Base-by-base conservation (phyloP, 805 yeast species). In the Pichia sporocuriosa region DNA sequence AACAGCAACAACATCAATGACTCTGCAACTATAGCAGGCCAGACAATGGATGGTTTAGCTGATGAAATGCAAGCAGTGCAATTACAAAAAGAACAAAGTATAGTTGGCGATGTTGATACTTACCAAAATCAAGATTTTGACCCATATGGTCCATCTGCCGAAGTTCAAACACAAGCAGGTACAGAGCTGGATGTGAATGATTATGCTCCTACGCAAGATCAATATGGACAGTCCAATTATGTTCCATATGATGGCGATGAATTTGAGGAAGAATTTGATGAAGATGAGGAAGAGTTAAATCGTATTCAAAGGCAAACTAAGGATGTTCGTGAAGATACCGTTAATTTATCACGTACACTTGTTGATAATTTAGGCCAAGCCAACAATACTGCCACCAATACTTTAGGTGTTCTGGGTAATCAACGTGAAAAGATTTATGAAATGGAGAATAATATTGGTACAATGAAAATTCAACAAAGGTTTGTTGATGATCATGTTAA, bases 391-490 rank as follows among this genome's bases (percentile, higher is more conserved):
- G 90, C 87, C 28, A 68, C 80, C 48, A 89, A 90, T 58, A 83
- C 97, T 0, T 63, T 90, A 48, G 97, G 96, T 23, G 77, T 86
- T 77, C 71, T 93, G 37, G 98, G 98, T 21, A 76, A 89, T n/a
- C 97, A 93, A 62, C 79, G 93, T 43, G 96, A 88, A 58, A 71
- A 86, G 37, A 68, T 93, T 48, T 84, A 82, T 59, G 78, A 77
- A 54, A 79, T 89, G 17, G 96, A 93, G 58, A 45, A 42, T 32
- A 44, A 47, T 35, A 66, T 90, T 51, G 76, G 84, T 40, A 65
- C 84, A 41, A 86, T 94, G 39, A 83, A 80, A 44, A 81, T 86
- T 3, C 96, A 88, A 58, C 84, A 85, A 44, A 69, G 79, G 51
- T 75, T 84, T 41, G 95, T 95, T 5, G 88, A 83, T 48, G 85